phyloP scores from a whole-genome alignment of 129 eudicot genomes.

The Chrysanthemum seticuspe region DNA sequence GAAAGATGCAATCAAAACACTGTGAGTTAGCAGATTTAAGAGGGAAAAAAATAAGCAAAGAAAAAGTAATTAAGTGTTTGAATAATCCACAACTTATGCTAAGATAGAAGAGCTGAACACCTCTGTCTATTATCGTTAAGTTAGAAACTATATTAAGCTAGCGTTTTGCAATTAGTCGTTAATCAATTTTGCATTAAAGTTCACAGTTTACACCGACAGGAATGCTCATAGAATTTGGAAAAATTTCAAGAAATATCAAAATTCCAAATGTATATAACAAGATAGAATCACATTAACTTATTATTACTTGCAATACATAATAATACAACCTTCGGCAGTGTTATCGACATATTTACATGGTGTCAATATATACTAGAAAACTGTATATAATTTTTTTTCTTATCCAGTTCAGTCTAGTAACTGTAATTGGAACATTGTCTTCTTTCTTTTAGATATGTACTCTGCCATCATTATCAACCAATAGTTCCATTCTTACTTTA shows the following conservation, averaged over 20 bases:
- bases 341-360: background rate
- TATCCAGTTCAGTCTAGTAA: no score
- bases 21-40: background rate
- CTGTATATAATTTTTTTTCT: no score
- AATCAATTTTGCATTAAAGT: background rate
- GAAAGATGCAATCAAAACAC: slow-evolving; percentile 18
- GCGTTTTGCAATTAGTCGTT: background rate
- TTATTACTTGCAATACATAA: background rate
- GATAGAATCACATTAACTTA: background rate
- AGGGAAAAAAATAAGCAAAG: slow-evolving; percentile 6
- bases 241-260: background rate
- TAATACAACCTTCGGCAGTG: no score
- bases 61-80: background rate
- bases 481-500: no score
- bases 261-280: no score
- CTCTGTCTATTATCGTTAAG: background rate
- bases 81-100: background rate
- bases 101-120: background rate
- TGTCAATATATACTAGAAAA: background rate
- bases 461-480: no score
- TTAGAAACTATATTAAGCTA: background rate
- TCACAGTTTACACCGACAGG: background rate
- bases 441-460: no score
- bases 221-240: background rate
- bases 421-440: no score